Evolutionary conservation across 208 protist genomes (phyloP).

Genomic region (Acanthamoeba sp.): DNA sequence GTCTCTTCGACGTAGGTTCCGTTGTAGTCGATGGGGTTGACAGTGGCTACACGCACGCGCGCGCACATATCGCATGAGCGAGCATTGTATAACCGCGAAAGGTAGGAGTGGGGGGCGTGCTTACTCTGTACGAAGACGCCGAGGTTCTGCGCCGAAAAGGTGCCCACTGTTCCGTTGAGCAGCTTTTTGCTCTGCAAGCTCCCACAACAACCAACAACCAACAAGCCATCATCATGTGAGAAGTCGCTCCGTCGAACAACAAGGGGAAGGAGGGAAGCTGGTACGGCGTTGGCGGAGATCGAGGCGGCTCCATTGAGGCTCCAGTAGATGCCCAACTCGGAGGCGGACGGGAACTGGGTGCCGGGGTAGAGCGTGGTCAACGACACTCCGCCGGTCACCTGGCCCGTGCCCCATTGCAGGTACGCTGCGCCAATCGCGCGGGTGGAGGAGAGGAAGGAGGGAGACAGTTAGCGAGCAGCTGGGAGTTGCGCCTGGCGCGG

Average conservation of each 20-base stretch:
- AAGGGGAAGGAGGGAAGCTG: background rate
- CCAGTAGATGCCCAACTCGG: slow-evolving; percentile 44
- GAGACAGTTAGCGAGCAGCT: background rate
- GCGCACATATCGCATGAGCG: no score
- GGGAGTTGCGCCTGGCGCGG: background rate
- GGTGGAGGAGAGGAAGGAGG: background rate
- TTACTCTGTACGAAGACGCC: background rate
- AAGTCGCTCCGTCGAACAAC: no score
- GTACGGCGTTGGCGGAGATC: background rate
- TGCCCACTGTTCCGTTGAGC: background rate
- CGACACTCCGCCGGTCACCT: slow-evolving; percentile 47
- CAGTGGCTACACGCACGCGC: background rate
- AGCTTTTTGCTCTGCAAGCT: slow-evolving; percentile 58
- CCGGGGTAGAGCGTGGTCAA: slow-evolving; percentile 12
- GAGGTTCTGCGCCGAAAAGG: background rate
- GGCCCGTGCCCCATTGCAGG: slow-evolving; percentile 38
- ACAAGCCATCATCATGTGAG: background rate
- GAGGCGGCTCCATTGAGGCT: background rate
- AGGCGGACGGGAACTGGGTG: background rate
- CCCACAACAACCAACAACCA: background rate
- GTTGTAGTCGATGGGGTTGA: slow-evolving; percentile 36
- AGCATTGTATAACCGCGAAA: no score
- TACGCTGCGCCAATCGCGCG: no score
- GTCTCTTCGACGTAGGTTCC: slow-evolving; percentile 15
- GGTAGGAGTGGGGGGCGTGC: background rate